Evolutionary conservation across 352 stramenopile species (phyloP).

Genomic region (Globisporangium abappressorium): DNA sequence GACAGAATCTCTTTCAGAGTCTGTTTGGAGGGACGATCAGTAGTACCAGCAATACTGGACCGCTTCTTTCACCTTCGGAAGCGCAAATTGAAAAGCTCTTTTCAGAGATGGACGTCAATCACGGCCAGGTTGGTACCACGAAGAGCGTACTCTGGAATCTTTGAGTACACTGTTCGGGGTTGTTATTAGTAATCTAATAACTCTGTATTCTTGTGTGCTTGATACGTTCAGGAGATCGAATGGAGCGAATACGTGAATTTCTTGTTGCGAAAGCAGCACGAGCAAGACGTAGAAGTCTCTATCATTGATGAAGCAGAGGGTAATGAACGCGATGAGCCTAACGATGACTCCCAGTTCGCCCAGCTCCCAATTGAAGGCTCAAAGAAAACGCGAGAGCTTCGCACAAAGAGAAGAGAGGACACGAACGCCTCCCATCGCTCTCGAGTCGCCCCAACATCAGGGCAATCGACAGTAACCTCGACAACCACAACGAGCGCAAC

Average conservation of each 20-base stretch:
- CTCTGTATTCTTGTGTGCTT: too few relatives aligned
- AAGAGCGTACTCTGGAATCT: too few relatives aligned
- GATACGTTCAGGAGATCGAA: slow-evolving; percentile 29
- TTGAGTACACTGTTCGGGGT: too few relatives aligned
- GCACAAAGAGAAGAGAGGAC: slow-evolving; percentile 34
- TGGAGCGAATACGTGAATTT: slow-evolving; percentile 65
- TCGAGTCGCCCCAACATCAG: too few relatives aligned
- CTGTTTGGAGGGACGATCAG: slow-evolving; percentile 18
- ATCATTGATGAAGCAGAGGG: neutral
- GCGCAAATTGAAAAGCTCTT: slow-evolving; percentile 38
- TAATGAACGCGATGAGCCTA: neutral
- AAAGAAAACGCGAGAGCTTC: slow-evolving; percentile 17
- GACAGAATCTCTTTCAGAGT: slow-evolving; percentile 36
- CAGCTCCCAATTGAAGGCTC: neutral
- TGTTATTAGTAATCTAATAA: too few relatives aligned
- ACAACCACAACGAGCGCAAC: neutral
- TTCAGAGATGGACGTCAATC: slow-evolving; percentile 43
- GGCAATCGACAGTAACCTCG: neutral
- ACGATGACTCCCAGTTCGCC: neutral
- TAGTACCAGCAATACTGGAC: too few relatives aligned
- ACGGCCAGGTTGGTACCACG: slow-evolving; percentile 34
- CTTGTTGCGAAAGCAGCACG: slow-evolving; percentile 25
- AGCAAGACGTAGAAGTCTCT: neutral
- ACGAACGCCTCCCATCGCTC: neutral
- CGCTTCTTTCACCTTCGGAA: neutral